These are phyloP conservation scores for Neurospora sp. DNA, from an alignment of 495 filamentous ascomycete genomes.

Conservation along the genomic window DNA sequence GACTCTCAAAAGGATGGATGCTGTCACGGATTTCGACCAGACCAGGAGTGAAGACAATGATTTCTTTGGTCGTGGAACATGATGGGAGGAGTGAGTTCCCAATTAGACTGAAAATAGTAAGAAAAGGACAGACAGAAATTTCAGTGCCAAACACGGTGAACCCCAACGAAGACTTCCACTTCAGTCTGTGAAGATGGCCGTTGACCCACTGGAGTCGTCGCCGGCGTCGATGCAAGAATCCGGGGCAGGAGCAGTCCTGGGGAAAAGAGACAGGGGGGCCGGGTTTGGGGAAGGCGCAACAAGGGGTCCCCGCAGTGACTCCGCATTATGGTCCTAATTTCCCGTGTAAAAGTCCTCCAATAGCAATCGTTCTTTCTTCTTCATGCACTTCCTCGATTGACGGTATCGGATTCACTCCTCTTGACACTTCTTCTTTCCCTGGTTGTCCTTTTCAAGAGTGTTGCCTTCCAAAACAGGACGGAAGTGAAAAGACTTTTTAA, in stretches of 20 bases:
- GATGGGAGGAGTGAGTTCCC: not conserved
- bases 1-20: not conserved
- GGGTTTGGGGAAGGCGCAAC: not conserved
- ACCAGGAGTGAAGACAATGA: not conserved
- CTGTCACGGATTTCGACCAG: not conserved
- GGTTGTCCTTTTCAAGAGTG: not conserved
- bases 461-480: not conserved
- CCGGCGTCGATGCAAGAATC: not conserved
- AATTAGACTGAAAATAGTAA: not conserved
- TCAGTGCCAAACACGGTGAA: not conserved
- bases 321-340: slow-evolving; percentile 14
- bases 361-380: not conserved
- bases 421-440: not conserved
- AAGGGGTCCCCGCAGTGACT: slow-evolving; percentile 10
- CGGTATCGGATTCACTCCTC: not conserved
- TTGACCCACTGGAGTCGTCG: not conserved
- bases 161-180: not conserved
- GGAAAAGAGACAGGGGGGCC: not conserved
- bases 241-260: not conserved
- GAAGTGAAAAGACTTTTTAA: not conserved
- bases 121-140: not conserved
- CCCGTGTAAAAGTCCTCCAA: slow-evolving; percentile 11
- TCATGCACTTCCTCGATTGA: not conserved
- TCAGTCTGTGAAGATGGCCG: not conserved
- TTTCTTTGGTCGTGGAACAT: not conserved